Evolutionary conservation across 176 grass and related monocot genomes (phyloP).

Genomic region (Oryza officinalis): DNA sequence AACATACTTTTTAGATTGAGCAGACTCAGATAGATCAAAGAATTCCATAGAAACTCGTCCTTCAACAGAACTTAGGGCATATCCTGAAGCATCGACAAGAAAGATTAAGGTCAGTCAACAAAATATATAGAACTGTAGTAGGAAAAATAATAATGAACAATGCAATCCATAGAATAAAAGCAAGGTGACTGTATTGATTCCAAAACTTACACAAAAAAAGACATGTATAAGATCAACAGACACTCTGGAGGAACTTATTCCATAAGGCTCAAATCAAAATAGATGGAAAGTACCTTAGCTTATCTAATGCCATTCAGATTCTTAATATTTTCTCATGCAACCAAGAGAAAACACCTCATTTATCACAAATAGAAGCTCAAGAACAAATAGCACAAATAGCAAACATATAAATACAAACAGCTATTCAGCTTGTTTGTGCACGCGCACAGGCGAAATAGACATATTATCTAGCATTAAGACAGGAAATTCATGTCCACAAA

Average conservation of each 20-base stretch:
- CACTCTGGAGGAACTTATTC: background rate
- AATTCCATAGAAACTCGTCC: constrained; percentile 97
- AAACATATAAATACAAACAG: background rate
- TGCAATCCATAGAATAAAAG: background rate
- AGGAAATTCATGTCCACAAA: background rate
- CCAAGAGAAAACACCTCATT: background rate
- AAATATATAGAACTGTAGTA: background rate
- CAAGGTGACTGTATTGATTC: background rate
- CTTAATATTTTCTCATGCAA: background rate
- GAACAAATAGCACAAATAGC: constrained; percentile 18
- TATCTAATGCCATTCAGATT: background rate
- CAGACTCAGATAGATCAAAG: constrained; percentile 86
- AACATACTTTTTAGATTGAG: constrained; percentile 90
- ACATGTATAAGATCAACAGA: background rate
- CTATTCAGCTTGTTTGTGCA: background rate
- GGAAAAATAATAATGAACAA: background rate
- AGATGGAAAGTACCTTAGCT: background rate
- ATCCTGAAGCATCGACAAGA: constrained; percentile 59
- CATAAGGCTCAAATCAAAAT: constrained; percentile 14
- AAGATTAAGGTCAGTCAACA: constrained; percentile 4
- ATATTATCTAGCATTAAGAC: background rate
- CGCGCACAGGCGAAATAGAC: background rate
- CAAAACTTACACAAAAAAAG: background rate
- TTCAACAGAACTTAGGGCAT: constrained; percentile 95
- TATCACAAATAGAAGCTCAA: background rate